Conservation (phyloP, 768 basidiomycete genomes). For the Boletus rex-veris region DNA sequence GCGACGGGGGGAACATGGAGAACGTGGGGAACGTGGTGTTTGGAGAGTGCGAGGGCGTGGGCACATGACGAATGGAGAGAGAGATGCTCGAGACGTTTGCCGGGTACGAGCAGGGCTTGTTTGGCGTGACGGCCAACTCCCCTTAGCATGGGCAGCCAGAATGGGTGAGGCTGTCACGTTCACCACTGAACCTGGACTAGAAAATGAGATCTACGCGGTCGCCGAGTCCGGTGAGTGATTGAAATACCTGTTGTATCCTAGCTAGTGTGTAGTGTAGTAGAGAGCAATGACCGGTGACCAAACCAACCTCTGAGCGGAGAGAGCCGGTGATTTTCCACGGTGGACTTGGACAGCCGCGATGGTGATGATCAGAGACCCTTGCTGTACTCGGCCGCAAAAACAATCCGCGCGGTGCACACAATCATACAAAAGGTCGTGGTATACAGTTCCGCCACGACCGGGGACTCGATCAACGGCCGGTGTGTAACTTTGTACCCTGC, state of each 20-base stretch:
- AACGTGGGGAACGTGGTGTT: constrained; percentile 3
- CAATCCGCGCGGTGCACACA: background rate
- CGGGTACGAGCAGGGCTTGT: constrained; percentile 31
- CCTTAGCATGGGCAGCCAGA: constrained; percentile 74
- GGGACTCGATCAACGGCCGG: constrained; percentile 9
- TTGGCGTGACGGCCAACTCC: constrained; percentile 52
- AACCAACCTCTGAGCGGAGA: background rate
- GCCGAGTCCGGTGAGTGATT: background rate
- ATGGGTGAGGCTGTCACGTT: constrained; percentile 33
- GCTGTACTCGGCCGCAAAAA: background rate
- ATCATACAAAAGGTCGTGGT: too few species aligned
- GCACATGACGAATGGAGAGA: constrained; percentile 24
- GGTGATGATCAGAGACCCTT: too few species aligned
- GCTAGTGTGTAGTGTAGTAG: background rate
- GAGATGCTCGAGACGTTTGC: constrained; percentile 4
- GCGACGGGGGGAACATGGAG: background rate
- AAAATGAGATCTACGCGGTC: too few species aligned
- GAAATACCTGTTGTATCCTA: background rate
- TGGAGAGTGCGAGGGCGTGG: constrained; percentile 18
- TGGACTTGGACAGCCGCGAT: too few species aligned
- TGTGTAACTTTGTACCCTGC: constrained; percentile 10
- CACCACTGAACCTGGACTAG: constrained; percentile 19
- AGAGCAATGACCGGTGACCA: background rate
- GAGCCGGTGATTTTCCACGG: constrained; percentile 15
- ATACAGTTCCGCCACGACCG: constrained; percentile 21